Percentiles rank a stretch among this genome's conserved stretches.
These are phyloP conservation scores for Malassezia slooffiae DNA, from an alignment of 1,284 basidiomycete species.

Conservation along the genomic window DNA sequence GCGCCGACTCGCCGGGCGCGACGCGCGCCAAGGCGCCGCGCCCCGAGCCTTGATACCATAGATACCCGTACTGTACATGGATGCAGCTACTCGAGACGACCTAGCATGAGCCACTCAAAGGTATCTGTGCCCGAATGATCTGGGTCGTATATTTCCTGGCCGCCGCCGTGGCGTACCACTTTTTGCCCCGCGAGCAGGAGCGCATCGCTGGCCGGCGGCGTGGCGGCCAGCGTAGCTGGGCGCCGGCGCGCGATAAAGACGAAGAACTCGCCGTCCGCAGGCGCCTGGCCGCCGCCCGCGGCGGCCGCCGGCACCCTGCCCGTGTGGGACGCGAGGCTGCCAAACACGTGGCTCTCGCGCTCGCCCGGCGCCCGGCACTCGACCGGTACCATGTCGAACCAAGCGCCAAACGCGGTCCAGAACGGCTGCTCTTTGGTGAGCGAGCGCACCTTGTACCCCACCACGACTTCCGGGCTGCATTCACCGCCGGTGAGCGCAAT, in stretches of 20 bases:
- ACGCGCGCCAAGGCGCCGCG: constrained; percentile 1
- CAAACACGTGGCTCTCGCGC: constrained; percentile 1
- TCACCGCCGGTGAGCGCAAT: constrained; percentile 21
- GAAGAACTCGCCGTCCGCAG: constrained; percentile 11
- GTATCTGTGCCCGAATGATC: constrained; percentile 17
- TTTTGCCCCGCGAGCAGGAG: constrained; percentile 20
- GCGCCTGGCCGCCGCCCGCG: constrained; percentile 13
- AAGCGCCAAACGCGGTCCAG: constrained; percentile 68
- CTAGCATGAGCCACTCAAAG: constrained; percentile 31
- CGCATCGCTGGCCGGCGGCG: constrained; percentile 19
- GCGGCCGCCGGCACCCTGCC: constrained; percentile 2
- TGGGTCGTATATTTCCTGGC: constrained; percentile 10
- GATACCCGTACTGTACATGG: background rate
- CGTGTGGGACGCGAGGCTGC: constrained; percentile 2
- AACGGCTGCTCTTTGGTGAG: constrained; percentile 65
- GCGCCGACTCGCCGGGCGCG: no score
- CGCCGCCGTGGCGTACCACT: constrained; percentile 3
- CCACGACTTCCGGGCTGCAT: constrained; percentile 23
- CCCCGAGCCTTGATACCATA: constrained; percentile 6
- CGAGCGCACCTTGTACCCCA: constrained; percentile 61
- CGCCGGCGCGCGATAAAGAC: constrained; percentile 3
- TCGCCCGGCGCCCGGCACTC: constrained; percentile 13
- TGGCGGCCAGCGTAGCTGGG: background rate
- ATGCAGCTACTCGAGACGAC: constrained; percentile 1
- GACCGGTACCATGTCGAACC: constrained; percentile 64